These are phyloP conservation scores for Primulina huaijiensis DNA, from an alignment of 257 asterid species.

Conservation along the genomic window DNA sequence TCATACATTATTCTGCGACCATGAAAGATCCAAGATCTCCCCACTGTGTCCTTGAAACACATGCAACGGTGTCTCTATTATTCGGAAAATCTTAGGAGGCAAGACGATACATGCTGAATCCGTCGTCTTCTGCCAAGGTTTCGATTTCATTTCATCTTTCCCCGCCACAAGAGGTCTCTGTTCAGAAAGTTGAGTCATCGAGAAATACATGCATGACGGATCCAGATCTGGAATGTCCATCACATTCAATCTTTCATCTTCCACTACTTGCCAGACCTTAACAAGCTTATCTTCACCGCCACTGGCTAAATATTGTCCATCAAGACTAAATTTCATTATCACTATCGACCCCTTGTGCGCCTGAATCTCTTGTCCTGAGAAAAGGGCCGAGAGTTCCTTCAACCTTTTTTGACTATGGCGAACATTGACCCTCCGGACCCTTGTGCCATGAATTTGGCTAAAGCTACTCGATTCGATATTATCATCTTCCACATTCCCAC, in stretches of 20 bases:
- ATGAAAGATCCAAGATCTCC: conserved; percentile 74
- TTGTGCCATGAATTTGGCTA: conserved; percentile 31
- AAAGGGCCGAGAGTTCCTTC: conserved; percentile 83
- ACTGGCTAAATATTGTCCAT: conserved; percentile 80
- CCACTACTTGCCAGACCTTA: conserved; percentile 78
- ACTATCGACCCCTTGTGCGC: conserved; percentile 83
- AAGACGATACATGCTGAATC: conserved; percentile 80
- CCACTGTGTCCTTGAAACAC: conserved; percentile 66
- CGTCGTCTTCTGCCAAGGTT: conserved; percentile 40
- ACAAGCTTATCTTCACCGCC: conserved; percentile 82
- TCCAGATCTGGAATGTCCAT: conserved; percentile 62
- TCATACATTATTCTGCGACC: conserved; percentile 80
- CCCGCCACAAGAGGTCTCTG: conserved; percentile 51
- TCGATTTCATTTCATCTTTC: conserved; percentile 48
- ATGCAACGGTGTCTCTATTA: conserved; percentile 70
- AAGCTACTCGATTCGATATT: conserved; percentile 20
- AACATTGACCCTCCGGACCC: conserved; percentile 56
- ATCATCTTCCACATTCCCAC: conserved; percentile 32
- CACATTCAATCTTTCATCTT: conserved; percentile 62
- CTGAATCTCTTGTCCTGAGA: conserved; percentile 67
- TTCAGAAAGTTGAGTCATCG: conserved; percentile 66
- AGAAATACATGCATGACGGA: conserved; percentile 77
- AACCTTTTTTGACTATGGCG: conserved; percentile 45
- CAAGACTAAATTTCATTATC: conserved; percentile 78
- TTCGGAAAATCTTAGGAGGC: conserved; percentile 75